Evolutionary conservation across 2,329 filamentous ascomycete genomes (phyloP), one percentile per base, ranked within the genome.

Genomic region (Aspergillus thermomutatus): DNA sequence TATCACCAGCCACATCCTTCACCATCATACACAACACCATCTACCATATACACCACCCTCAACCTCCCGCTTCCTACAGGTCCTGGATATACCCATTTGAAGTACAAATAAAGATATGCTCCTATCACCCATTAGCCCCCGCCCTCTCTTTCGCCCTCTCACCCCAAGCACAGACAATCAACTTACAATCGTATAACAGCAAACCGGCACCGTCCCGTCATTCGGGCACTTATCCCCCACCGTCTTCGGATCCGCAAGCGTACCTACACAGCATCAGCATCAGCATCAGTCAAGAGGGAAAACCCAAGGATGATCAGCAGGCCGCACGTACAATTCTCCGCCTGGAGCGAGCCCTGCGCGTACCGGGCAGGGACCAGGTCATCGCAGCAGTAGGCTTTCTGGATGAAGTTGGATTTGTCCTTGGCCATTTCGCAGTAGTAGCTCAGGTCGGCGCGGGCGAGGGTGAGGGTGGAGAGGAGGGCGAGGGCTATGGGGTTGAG

Each of bases 111-210:
- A n/a, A n/a, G n/a, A n/a, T n/a, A n/a, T n/a, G n/a, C n/a, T n/a
- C n/a, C n/a, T n/a, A n/a, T n/a, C n/a, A n/a, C n/a, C n/a, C n/a
- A n/a, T n/a, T n/a, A n/a, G n/a, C n/a, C n/a, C n/a, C n/a, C n/a
- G n/a, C n/a, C n/a, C n/a, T n/a, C n/a, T n/a, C n/a, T n/a, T n/a
- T n/a, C n/a, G n/a, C n/a, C n/a, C n/a, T n/a, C n/a, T n/a, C n/a
- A n/a, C n/a, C n/a, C n/a, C n/a, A n/a, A n/a, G n/a, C n/a, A n/a
- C n/a, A n/a, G n/a, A n/a, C n/a, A n/a, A n/a, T n/a, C n/a, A n/a
- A 66, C 69, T 64, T 45, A 72, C 69, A 63, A 69, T 67, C 6
- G 57, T 52, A 55, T 72, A 70, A 55, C 69, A 71, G 52, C 69
- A 72, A 52, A 64, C 57, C 7, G 60, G 60, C 14, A 37, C 45